These are phyloP conservation scores for Lentinula sp. DNA, from an alignment of 768 basidiomycete species.

Conservation along the genomic window DNA sequence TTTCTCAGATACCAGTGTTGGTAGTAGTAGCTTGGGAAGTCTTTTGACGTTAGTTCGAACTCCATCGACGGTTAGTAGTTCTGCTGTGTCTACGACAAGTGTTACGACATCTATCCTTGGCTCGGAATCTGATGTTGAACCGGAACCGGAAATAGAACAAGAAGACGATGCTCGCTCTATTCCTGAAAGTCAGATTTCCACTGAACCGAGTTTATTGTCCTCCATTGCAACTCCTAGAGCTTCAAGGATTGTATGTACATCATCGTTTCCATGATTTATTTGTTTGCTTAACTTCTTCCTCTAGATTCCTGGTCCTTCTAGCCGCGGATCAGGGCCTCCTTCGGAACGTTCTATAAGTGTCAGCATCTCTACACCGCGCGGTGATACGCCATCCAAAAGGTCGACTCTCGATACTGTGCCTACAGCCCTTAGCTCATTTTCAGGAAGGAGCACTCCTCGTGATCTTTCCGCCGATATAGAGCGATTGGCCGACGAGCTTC, in stretches of 20 bases:
- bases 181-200: slow-evolving; percentile 3
- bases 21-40: slow-evolving; percentile 17
- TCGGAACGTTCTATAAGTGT: slow-evolving; percentile 35
- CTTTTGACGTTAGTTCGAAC: slow-evolving; percentile 31
- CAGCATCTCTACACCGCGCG: slow-evolving; percentile 43
- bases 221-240: slow-evolving; percentile 10
- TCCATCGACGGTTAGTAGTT: slow-evolving; percentile 26
- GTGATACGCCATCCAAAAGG: slow-evolving; percentile 41
- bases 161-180: slow-evolving; percentile 9
- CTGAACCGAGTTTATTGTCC: slow-evolving; percentile 11
- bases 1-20: neutral
- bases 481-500: slow-evolving; percentile 50
- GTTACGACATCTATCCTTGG: slow-evolving; percentile 32
- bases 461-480: slow-evolving; percentile 28
- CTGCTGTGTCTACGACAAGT: slow-evolving; percentile 39
- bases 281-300: slow-evolving; percentile 11
- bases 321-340: neutral
- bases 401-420: slow-evolving; percentile 38
- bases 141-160: slow-evolving; percentile 2
- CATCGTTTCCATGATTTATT: slow-evolving; percentile 5
- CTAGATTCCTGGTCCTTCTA: neutral
- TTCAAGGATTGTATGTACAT: slow-evolving; percentile 19
- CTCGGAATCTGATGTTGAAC: slow-evolving; percentile 19
- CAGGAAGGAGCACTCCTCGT: neutral
- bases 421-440: slow-evolving; percentile 30